Base-by-base conservation (phyloP, 2,329 filamentous ascomycete genomes). In the Chaetomiaceae sp. region DNA sequence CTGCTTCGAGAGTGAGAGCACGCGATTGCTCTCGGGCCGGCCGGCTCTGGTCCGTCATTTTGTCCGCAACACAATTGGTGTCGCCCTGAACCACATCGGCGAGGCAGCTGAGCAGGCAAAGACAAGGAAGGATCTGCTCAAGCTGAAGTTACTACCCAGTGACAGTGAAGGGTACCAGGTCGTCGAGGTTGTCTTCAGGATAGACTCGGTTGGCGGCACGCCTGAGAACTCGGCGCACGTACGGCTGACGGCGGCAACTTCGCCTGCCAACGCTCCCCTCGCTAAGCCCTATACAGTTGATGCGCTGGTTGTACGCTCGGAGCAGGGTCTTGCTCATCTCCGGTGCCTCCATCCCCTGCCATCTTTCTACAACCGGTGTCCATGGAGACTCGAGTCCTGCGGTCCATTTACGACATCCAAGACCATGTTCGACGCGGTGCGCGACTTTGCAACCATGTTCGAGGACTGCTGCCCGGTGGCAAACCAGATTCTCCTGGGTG, bases 361-460 rank as follows among this genome's bases (percentile, higher is more conserved):
- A 0, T 17, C 59, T 0, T 73, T 66, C 46, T 57, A 67, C n/a
- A 55, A 59, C 20, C 41, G 64, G 0, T 72, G 65, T 21, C 67
- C 65, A 0, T 74, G 70, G 71, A 57, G 51, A 3, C 41, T 73
- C 5, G 55, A 63, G 14, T 53, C 66, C 37, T 73, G 67, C 44
- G 70, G 71, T 0, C 68, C 69, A 0, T 73, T 72, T 69, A 40
- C 50, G 12, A 73, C 67, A 1, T 59, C 62, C 20, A 70, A 70
- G 51, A 66, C 67, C 1, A 68, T 68, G 55, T 58, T 71, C 0
- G 68, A 72, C 47, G 68, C 70, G 1, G 55, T 72, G 2, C 62
- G 54, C 3, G 46, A 58, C 2, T 63, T 73, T 27, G 63, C 64
- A 8, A 60, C 51, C 0, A 37, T 62, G 14, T 58, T 59, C 1